Evolutionary conservation across 495 filamentous ascomycete genomes (phyloP).

Genomic region (Aspergillus ellipticus): DNA sequence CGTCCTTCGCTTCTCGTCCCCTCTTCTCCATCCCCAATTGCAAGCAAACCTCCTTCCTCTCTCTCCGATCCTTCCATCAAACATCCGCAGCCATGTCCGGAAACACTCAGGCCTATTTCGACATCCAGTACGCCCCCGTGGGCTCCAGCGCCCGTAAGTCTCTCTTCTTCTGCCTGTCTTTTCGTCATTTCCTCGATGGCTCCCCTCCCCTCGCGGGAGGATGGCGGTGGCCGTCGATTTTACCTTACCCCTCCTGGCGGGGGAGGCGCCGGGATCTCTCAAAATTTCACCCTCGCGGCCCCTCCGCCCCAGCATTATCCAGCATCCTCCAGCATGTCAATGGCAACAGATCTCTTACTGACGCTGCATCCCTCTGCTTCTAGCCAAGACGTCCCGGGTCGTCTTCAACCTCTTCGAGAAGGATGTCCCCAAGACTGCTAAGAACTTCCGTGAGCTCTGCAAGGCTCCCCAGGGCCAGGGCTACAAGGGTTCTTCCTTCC

Average conservation of each 20-base stretch:
- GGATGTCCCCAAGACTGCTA: slow-evolving; percentile 85
- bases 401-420: slow-evolving; percentile 88
- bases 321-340: not conserved
- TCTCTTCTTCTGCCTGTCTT: slow-evolving; percentile 4
- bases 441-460: slow-evolving; percentile 96
- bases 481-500: slow-evolving; percentile 89
- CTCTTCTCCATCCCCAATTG: slow-evolving; percentile 40
- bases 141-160: slow-evolving; percentile 61
- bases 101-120: slow-evolving; percentile 62
- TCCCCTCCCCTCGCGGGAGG: no score
- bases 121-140: slow-evolving; percentile 55
- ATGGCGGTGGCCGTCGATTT: no score
- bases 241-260: no score
- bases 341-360: not conserved
- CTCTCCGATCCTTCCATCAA: slow-evolving; percentile 58
- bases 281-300: not conserved
- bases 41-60: slow-evolving; percentile 35
- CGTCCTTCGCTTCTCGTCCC: slow-evolving; percentile 43
- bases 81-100: slow-evolving; percentile 59
- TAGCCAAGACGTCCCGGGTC: slow-evolving; percentile 76
- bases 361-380: slow-evolving; percentile 8
- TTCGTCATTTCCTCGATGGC: not conserved
- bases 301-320: no score
- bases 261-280: not conserved
- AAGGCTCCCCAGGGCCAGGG: slow-evolving; percentile 85